Evolutionary conservation across 2,329 filamentous ascomycete species (phyloP).

Genomic region (Venturia pyrina): DNA sequence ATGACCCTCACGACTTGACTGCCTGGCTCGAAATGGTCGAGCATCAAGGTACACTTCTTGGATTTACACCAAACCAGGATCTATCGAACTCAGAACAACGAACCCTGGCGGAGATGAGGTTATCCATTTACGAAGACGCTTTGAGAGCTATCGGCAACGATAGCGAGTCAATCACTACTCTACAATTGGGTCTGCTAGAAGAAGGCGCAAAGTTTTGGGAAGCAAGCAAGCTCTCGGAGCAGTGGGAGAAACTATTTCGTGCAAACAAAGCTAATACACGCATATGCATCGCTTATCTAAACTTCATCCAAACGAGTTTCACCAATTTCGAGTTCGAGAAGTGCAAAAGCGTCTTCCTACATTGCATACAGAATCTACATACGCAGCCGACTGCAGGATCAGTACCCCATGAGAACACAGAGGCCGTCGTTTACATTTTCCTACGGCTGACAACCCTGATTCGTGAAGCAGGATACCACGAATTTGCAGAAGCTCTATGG

Average conservation of each 20-base stretch:
- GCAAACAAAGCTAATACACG: conserved; percentile 47
- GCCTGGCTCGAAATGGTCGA: conserved; percentile 71
- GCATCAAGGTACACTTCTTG: conserved; percentile 63
- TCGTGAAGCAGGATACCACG: conserved; percentile 65
- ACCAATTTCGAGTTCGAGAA: conserved; percentile 57
- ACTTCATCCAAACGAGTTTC: conserved; percentile 60
- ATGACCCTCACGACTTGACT: conserved; percentile 55
- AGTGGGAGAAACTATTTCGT: conserved; percentile 55
- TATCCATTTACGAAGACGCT: conserved; percentile 72
- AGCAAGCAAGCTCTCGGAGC: conserved; percentile 45
- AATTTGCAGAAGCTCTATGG: conserved; percentile 71
- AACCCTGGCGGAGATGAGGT: conserved; percentile 67
- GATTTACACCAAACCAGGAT: conserved; percentile 13
- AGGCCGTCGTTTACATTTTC: conserved; percentile 57
- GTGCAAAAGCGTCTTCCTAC: conserved; percentile 48
- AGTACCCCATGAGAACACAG: conserved; percentile 23
- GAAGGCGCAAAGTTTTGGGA: conserved; percentile 72
- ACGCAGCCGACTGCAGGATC: conserved; percentile 29
- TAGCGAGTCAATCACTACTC: conserved; percentile 40
- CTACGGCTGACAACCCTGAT: conserved; percentile 65
- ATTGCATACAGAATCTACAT: conserved; percentile 43
- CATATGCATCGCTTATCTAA: conserved; percentile 65
- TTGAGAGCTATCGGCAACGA: conserved; percentile 44
- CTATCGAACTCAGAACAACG: conserved; percentile 48
- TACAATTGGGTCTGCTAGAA: conserved; percentile 60